Evolutionary conservation across 2,329 filamentous ascomycete species (phyloP).

Genomic region (Curvularia sp.): DNA sequence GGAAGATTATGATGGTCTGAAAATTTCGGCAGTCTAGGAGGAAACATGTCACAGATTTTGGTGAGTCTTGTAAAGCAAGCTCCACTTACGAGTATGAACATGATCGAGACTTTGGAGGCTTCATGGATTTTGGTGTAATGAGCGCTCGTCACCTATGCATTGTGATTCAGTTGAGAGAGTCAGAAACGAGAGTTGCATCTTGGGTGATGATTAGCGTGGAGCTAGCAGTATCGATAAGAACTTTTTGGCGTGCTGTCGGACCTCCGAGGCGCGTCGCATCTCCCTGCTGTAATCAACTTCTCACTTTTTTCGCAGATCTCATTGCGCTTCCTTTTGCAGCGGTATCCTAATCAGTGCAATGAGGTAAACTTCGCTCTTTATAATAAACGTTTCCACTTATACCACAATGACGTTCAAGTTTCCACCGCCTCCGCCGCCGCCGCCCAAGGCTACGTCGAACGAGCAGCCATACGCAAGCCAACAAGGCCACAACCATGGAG

Average conservation of each 20-base stretch:
- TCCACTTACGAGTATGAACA: slow-evolving; percentile 52
- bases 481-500: slow-evolving; percentile 27
- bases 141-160: slow-evolving; percentile 26
- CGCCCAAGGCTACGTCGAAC: slow-evolving; percentile 43
- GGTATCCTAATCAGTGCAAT: background rate
- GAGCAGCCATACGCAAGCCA: slow-evolving; percentile 39
- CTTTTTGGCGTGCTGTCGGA: slow-evolving; percentile 20
- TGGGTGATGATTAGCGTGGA: slow-evolving; percentile 17
- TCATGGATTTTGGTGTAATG: slow-evolving; percentile 37
- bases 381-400: background rate
- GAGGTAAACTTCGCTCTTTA: background rate
- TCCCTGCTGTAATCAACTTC: background rate
- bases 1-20: background rate
- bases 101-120: slow-evolving; percentile 28
- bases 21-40: slow-evolving; percentile 14
- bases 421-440: slow-evolving; percentile 58
- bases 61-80: too few relatives aligned
- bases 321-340: background rate
- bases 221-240: slow-evolving; percentile 33
- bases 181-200: slow-evolving; percentile 9
- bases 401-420: slow-evolving; percentile 53
- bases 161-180: slow-evolving; percentile 9
- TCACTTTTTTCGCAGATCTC: background rate
- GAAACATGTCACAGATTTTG: background rate
- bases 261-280: slow-evolving; percentile 24